Evolutionary conservation across 1,284 basidiomycete species (phyloP), one percentile per base, ranked within the genome.

Genomic region (Fomitopsis palustris): DNA sequence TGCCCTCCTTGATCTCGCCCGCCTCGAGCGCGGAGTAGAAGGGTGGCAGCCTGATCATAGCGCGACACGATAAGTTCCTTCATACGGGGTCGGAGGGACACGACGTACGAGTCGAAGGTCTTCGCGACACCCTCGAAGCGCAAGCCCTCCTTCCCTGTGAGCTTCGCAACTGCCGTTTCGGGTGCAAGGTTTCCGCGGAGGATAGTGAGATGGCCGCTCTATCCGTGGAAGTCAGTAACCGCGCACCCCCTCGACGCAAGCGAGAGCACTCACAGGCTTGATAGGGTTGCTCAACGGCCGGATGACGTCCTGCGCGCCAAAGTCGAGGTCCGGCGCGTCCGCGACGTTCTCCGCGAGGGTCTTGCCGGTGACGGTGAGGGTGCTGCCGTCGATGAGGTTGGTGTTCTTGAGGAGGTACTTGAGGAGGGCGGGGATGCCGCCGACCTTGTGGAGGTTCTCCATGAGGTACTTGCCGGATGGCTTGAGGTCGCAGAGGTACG

Each of bases 401-500:
- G 90, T 91, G 73, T 94, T 78, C 67, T 94, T 92, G 64, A 96
- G 81, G 52, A 98, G 84, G 76, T 98, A 98, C 72, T 90, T 92
- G 61, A 93, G 73, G 56, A 90, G 77, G 1, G 84, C 85, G 0
- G 95, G 95, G 62, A 96, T 89, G 60, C 95, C 95, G 39, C 95
- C 95, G 64, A 95, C 88, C 65, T 83, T 86, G 80, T 98, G 93
- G 35, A 99, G 81, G 72, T 98, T 95, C 77, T 98, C 94, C 95
- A 98, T 98, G 69, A 93, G 90, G 75, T 96, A 98, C 78, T 90
- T 90, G 27, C 95, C 95, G 29, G 92, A 94, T 7, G 96, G 96
- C 86, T 94, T 96, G 64, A 98, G 81, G 71, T 99, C 93, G 33
- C 93, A 94, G 16, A 98, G 83, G 78, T 92, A 95, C n/a, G 96